A percentile compares a stretch with the other conserved stretches of the same genome.
phyloP scores from a whole-genome alignment of 2,329 filamentous ascomycete genomes.

The Fusarium aywerte region DNA sequence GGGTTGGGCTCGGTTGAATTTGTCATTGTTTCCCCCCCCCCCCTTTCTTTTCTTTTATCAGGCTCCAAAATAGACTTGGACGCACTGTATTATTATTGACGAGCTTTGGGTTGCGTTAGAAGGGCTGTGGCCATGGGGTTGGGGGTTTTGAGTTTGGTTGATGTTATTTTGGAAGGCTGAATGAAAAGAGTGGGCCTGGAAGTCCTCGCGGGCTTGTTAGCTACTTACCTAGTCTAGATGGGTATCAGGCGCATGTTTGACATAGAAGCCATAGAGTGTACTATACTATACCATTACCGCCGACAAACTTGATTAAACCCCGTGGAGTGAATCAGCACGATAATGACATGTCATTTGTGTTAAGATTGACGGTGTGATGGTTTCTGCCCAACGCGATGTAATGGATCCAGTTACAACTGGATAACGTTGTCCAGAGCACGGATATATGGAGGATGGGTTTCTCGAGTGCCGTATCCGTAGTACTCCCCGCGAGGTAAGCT shows the following conservation, averaged over 20 bases:
- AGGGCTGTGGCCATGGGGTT: slow-evolving; percentile 20
- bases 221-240: no score
- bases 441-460: not conserved
- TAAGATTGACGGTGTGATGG: slow-evolving; percentile 33
- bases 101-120: slow-evolving; percentile 36
- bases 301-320: not conserved
- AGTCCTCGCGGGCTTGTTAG: slow-evolving; percentile 41
- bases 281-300: slow-evolving; percentile 10
- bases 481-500: slow-evolving; percentile 12
- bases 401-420: slow-evolving; percentile 10
- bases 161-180: slow-evolving; percentile 16
- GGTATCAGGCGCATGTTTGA: slow-evolving; percentile 35
- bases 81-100: slow-evolving; percentile 39
- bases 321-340: slow-evolving; percentile 7
- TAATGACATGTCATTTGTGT: slow-evolving; percentile 2
- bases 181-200: slow-evolving; percentile 30
- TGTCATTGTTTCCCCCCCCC: slow-evolving; percentile 6
- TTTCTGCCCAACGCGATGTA: slow-evolving; percentile 35
- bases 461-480: not conserved
- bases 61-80: slow-evolving; percentile 40
- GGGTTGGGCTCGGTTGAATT: slow-evolving; percentile 22
- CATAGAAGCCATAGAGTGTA: slow-evolving; percentile 34
- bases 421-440: not conserved
- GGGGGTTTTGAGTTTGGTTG: slow-evolving; percentile 1
- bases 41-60: slow-evolving; percentile 30